Base-by-base conservation (phyloP, 345 rosid genomes). In the Camelina sativa region DNA sequence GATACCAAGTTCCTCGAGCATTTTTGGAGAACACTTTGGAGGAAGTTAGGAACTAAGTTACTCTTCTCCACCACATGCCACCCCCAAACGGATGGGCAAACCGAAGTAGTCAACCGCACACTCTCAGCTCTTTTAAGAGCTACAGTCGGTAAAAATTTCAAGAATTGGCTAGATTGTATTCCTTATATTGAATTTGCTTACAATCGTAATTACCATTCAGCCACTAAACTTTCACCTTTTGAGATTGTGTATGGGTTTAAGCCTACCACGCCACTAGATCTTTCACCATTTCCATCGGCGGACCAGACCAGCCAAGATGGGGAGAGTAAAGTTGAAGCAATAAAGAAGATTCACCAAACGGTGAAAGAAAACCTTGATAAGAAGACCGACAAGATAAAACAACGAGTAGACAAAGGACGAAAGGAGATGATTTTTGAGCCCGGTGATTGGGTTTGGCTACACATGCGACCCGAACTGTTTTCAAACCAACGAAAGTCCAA, bases 261-360 rank as follows among this genome's bases (percentile, higher is more conserved):
- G 3, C n/a, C 47, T 3, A 1, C 4, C n/a, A 12, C 47, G 0
- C 47, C 47, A 3, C 4, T 43, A 1, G n/a, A 13, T 4, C n/a
- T 11, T 40, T 3, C 11, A 9, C 12, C 12, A 8, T 9, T 40
- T 4, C 44, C 44, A 8, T 13, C 11, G 11, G 3, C 13, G 3
- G 25, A 23, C 25, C 25, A 23, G 25, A 23, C 25, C 25, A 23
- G 25, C 5, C 2, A 7, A 35, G 38, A 35, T 9, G 3, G 9
- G 4, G 4, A 9, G 11, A 11, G 3, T 1, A 3, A 1, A 0
- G 44, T n/a, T 0, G 47, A 43, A 5, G 3, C 12, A 0, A n/a
- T 43, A 2, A 43, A 43, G 47, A 43, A 43, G 1, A 1, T 43
- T 5, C 47, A 43, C 13, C 10, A 43, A 12, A 0, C 11, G 12